These are phyloP conservation scores for Aspergillus sp. DNA, from an alignment of 2,329 filamentous ascomycete species.

Conservation along the genomic window DNA sequence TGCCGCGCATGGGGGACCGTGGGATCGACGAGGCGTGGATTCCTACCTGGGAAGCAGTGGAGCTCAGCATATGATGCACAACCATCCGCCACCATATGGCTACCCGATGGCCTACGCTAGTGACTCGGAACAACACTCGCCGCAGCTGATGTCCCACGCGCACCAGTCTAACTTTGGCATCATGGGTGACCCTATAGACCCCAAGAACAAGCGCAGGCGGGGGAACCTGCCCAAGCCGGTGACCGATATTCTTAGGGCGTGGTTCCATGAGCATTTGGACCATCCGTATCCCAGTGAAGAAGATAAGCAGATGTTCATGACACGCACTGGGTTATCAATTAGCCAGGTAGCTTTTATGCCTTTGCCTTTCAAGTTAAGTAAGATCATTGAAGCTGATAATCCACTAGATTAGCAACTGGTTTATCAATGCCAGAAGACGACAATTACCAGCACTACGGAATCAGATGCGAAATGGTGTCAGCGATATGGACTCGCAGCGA, in stretches of 20 bases:
- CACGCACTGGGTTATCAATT: constrained; percentile 66
- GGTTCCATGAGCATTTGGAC: constrained; percentile 68
- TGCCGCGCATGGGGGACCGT: constrained; percentile 3
- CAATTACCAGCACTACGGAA: constrained; percentile 41
- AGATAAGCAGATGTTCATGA: constrained; percentile 74
- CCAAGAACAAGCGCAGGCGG: constrained; percentile 50
- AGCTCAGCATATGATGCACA: constrained; percentile 15
- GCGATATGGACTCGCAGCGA: constrained; percentile 21
- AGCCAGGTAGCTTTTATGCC: constrained; percentile 42
- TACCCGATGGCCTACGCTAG: constrained; percentile 23
- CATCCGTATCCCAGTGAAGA: constrained; percentile 85
- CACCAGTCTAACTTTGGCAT: constrained; percentile 32
- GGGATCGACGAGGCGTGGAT: constrained; percentile 18
- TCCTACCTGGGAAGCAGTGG: constrained; percentile 11
- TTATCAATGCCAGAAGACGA: constrained; percentile 44
- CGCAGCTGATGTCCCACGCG: constrained; percentile 19
- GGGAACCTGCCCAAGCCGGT: constrained; percentile 88
- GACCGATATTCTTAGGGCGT: constrained; percentile 69
- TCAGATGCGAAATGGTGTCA: constrained; percentile 31
- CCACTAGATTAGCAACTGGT: constrained; percentile 45
- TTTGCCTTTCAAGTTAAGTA: background rate
- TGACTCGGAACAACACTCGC: constrained; percentile 27
- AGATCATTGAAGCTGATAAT: constrained; percentile 2
- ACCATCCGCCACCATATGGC: constrained; percentile 18
- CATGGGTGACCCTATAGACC: constrained; percentile 29